Conservation (phyloP, 805 yeast species). For the Starmera dryadoides region DNA sequence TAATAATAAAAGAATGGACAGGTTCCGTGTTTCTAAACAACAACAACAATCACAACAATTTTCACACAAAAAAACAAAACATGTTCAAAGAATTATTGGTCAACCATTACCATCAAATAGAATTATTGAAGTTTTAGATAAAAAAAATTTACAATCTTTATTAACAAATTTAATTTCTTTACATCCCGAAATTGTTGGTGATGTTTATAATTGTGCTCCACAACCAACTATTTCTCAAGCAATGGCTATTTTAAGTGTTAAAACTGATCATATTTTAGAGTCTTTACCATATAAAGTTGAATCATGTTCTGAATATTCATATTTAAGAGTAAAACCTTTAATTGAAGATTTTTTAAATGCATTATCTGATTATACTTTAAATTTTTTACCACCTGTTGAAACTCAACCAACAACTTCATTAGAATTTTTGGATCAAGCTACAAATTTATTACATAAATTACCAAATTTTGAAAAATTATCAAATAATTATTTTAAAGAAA, state of each 20-base stretch:
- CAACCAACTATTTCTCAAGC: conserved; percentile 48
- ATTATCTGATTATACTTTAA: conserved; percentile 66
- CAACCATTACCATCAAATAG: conserved; percentile 56
- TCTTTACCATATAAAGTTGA: conserved; percentile 75
- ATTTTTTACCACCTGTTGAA: conserved; percentile 68
- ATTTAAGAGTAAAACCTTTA: conserved; percentile 59
- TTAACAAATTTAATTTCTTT: conserved; percentile 43
- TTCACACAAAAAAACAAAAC: conserved; percentile 20
- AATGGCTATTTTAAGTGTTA: conserved; percentile 37
- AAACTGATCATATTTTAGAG: conserved; percentile 31
- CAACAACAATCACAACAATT: conserved; percentile 1
- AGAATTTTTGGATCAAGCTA: conserved; percentile 54
- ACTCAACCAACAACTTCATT: conserved; percentile 42
- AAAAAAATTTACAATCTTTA: conserved; percentile 43
- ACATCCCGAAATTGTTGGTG: conserved; percentile 55
- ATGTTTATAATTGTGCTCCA: conserved; percentile 47
- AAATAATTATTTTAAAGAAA: conserved; percentile 32
- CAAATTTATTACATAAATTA: conserved; percentile 49
- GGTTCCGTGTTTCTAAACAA: conserved; percentile 6
- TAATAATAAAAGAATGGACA: conserved; percentile 5
- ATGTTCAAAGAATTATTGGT: conserved; percentile 33
- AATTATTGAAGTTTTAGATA: conserved; percentile 62
- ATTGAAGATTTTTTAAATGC: conserved; percentile 65
- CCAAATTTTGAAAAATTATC: conserved; percentile 55
- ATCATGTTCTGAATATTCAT: conserved; percentile 66